phyloP scores from a whole-genome alignment of 805 yeast genomes.

The Candida michaelii region DNA sequence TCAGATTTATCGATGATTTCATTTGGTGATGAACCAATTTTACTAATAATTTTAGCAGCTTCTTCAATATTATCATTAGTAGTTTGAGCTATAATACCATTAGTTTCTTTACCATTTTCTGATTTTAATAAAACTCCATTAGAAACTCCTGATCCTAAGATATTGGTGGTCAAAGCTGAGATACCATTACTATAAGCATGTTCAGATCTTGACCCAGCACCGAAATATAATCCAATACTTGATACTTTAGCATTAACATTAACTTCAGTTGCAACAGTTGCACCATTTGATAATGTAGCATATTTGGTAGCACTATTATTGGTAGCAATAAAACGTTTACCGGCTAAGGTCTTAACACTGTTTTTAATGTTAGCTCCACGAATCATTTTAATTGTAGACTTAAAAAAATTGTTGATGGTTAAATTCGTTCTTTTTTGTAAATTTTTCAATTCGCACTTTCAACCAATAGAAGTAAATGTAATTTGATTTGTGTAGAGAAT shows the following conservation, averaged over 20 bases:
- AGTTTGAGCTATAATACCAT: conserved; percentile 59
- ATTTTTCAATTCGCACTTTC: conserved; percentile 11
- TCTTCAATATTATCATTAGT: conserved; percentile 49
- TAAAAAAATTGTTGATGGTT: conserved; percentile 10
- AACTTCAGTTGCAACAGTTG: conserved; percentile 68
- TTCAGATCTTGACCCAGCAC: conserved; percentile 80
- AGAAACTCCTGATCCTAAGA: conserved; percentile 43
- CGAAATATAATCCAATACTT: conserved; percentile 67
- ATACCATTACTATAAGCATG: conserved; percentile 82
- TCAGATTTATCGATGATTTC: conserved; percentile 43
- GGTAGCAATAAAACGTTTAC: conserved; percentile 62
- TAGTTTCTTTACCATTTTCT: conserved; percentile 59
- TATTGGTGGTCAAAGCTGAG: conserved; percentile 59
- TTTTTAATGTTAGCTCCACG: conserved; percentile 41
- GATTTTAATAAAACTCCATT: conserved; percentile 60
- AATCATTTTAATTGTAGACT: conserved; percentile 27
- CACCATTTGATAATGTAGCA: conserved; percentile 73
- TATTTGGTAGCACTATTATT: conserved; percentile 58
- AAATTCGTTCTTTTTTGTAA: conserved; percentile 9
- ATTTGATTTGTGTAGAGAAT: conserved; percentile 2
- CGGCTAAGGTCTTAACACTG: conserved; percentile 26
- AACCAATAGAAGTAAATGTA: conserved; percentile 18
- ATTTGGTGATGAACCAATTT: conserved; percentile 38
- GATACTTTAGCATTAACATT: conserved; percentile 56
- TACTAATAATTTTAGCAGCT: conserved; percentile 54